phyloP scores from a whole-genome alignment of 192 early-diverging fungal genomes.

The Umbelopsis sp. region DNA sequence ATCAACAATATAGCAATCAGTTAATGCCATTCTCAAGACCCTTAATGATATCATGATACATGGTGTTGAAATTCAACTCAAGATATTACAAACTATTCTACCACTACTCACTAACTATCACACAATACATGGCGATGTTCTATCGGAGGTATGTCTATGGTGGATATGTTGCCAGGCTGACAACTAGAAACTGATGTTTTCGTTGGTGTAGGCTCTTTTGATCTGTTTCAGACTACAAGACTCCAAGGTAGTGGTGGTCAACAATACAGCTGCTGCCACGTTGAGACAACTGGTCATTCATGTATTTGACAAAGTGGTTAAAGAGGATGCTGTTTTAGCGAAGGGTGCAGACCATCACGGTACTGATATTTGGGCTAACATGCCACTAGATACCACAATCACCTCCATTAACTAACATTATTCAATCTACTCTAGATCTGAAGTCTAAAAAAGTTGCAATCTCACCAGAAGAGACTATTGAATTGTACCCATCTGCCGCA shows the following conservation, averaged over 20 bases:
- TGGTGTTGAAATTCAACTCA: constrained; percentile 88
- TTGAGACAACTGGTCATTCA: constrained; percentile 81
- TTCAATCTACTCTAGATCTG: not conserved
- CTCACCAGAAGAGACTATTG: constrained; percentile 27
- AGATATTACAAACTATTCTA: constrained; percentile 88
- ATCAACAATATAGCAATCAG: constrained; percentile 37
- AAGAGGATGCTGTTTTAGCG: constrained; percentile 52
- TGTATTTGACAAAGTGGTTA: constrained; percentile 81
- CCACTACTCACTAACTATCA: constrained; percentile 86
- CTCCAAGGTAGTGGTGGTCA: constrained; percentile 77
- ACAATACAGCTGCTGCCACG: constrained; percentile 86
- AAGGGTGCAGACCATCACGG: not conserved
- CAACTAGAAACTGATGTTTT: not conserved
- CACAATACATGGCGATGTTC: constrained; percentile 72
- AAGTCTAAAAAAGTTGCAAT: constrained; percentile 10
- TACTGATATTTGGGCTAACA: not conserved
- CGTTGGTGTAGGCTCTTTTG: constrained; percentile 61
- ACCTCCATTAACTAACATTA: not conserved
- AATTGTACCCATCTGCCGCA: constrained; percentile 61
- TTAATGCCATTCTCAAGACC: constrained; percentile 65
- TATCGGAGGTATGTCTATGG: constrained; percentile 70
- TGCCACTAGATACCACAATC: not conserved
- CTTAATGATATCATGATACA: constrained; percentile 69
- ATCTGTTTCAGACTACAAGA: constrained; percentile 86
- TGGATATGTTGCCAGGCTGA: too few relatives aligned